phyloP scores from a whole-genome alignment of 345 rosid species.

The Brassica juncea region DNA sequence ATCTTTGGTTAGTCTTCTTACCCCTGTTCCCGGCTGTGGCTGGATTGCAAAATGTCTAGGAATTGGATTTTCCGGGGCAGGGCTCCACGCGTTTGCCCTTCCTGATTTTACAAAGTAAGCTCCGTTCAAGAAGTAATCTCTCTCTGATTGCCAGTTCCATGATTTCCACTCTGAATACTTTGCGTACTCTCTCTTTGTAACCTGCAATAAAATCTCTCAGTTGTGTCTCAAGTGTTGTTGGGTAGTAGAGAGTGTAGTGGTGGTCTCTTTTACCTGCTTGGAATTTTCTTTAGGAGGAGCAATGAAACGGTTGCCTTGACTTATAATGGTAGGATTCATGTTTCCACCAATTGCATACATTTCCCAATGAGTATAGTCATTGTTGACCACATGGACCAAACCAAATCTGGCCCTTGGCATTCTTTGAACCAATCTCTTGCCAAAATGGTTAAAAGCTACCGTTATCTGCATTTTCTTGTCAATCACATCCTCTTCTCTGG shows the following conservation, averaged over 20 bases:
- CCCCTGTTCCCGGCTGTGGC: conserved; percentile 50
- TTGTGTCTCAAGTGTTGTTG: conserved; percentile 11
- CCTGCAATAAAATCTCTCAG: conserved; percentile 34
- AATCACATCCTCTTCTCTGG: conserved; percentile 35
- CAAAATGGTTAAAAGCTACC: background rate
- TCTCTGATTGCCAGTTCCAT: conserved; percentile 76
- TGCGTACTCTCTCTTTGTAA: conserved; percentile 60
- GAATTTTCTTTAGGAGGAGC: conserved; percentile 50
- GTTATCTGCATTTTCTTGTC: conserved; percentile 73
- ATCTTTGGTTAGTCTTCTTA: conserved; percentile 45
- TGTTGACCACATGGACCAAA: conserved; percentile 72
- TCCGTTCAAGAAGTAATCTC: conserved; percentile 67
- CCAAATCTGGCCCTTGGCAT: conserved; percentile 57
- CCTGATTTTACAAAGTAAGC: conserved; percentile 72
- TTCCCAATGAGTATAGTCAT: conserved; percentile 79
- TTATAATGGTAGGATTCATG: conserved; percentile 61
- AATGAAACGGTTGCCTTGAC: conserved; percentile 78
- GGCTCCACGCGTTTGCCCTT: conserved; percentile 16
- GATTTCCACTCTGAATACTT: conserved; percentile 49
- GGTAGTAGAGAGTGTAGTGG: background rate
- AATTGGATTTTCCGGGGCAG: conserved; percentile 35
- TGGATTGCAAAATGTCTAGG: conserved; percentile 33
- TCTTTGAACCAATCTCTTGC: conserved; percentile 26
- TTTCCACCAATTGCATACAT: conserved; percentile 81
- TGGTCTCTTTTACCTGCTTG: conserved; percentile 49